Evolutionary conservation across 176 grass and related monocot species (phyloP).

Genomic region (Juncus inflexus): DNA sequence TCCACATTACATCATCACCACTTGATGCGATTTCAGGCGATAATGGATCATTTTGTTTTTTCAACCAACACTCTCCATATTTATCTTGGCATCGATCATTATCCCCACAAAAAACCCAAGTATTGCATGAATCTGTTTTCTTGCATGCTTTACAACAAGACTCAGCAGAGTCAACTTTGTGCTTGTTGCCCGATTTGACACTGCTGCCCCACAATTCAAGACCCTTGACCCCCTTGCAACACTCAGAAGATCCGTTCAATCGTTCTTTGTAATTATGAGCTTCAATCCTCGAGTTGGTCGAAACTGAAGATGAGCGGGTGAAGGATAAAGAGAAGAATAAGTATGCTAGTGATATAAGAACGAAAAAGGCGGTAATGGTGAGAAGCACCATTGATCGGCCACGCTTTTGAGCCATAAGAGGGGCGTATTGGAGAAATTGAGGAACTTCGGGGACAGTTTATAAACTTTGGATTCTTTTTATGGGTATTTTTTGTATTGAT

Average conservation of each 20-base stretch:
- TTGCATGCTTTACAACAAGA: constrained; percentile 72
- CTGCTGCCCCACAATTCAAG: constrained; percentile 75
- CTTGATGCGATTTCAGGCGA: constrained; percentile 41
- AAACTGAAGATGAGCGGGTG: background rate
- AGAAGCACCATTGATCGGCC: constrained; percentile 18
- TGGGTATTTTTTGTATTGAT: no score
- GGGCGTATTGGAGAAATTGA: no score
- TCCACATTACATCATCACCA: constrained; percentile 72
- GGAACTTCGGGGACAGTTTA: no score
- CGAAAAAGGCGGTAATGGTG: constrained; percentile 14
- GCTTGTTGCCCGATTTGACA: constrained; percentile 56
- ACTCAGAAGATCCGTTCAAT: constrained; percentile 23
- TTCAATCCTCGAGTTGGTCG: background rate
- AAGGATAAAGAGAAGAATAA: constrained; percentile 25
- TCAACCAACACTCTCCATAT: constrained; percentile 90
- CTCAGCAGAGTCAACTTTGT: constrained; percentile 41
- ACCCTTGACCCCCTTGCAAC: constrained; percentile 50
- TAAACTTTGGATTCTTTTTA: no score
- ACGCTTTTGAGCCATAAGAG: constrained; percentile 13
- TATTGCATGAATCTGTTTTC: constrained; percentile 63
- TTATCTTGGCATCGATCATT: constrained; percentile 44
- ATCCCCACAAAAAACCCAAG: constrained; percentile 91
- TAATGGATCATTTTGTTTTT: constrained; percentile 73
- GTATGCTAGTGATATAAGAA: constrained; percentile 35
- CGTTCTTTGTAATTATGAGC: constrained; percentile 7